Base-by-base conservation (phyloP, 2,329 filamentous ascomycete species). In the Akanthomyces dipterigenus region DNA sequence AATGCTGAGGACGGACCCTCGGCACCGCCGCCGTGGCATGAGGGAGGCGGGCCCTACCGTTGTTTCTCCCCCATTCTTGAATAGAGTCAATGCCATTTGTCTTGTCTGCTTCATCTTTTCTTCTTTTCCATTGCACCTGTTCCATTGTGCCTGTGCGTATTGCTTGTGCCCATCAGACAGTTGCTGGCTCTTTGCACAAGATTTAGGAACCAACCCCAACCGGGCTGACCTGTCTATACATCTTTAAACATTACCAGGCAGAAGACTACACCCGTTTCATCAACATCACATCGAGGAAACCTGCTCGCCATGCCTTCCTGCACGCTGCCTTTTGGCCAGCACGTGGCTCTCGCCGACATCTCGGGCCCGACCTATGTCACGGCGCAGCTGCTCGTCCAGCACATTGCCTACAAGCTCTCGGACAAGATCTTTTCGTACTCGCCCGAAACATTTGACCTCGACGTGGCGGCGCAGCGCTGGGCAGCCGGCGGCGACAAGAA, bases 401-500 rank as follows among this genome's bases (percentile, higher is more conserved):
- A 99, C 77, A 89, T 98, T 66, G 91, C 93, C 64, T 99, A 96
- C 78, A 85, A 90, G 65, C 83, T 99, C 64, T 98, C 93, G 61
- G 93, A 98, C 81, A 96, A 96, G 82, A 87, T 98, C 77, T 99
- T 96, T 79, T 90, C 93, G 61, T 98, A 96, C 80, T 98, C 93
- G 3, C 91, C 93, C 31, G 90, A 96, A 70, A 90, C 91, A 16
- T 98, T 97, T 71, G 90, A 96, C 72, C 83, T 99, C 65, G 93
- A 98, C 73, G 76, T 88, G 64, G 91, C 93, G 51, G 87, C 90
- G 59, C 89, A 88, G 74, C 77, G 85, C 67, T 99, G 95, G 95
- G 82, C 85, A 55, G 75, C 78, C 31, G 77, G 84, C 64, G 79
- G 84, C 64, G 88, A 91, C 71, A 80, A 82, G 72, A 99, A 99